Evolutionary conservation across 495 filamentous ascomycete genomes (phyloP), one percentile per base, ranked within the genome.

Genomic region (Pyrenula aspistea): DNA sequence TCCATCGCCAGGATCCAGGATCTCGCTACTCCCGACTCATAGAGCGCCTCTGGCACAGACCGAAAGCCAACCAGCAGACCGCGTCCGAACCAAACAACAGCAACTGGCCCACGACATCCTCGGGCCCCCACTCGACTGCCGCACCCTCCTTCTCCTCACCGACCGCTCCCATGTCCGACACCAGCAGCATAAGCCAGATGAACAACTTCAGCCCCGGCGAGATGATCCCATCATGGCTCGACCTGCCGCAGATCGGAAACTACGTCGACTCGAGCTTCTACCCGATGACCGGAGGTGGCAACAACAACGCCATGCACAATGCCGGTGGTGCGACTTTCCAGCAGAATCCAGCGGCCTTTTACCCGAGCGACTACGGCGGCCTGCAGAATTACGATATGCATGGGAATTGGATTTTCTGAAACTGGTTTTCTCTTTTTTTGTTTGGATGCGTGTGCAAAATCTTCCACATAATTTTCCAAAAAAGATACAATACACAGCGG

Each of bases 11-110:
- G 23, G 78, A 82, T 55, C 72, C 78, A 53, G 79, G 79, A 19
- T 72, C 76, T 3, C 70, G 79, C 48, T 82, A 82, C 59, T 72
- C 77, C 47, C 74, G 74, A 22, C 70, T 82, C 2, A 69, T 82
- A 1, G 74, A 79, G 50, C 68, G 80, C 24, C 65, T 82, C 0
- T 82, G 79, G 79, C 50, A 52, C 4, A 20, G 50, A 52, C 50
- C 50, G 19, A 42, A 42, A 15, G 15, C 31, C 15, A 8, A 4
- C 31, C 4, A 15, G 8, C 31, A 42, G 8, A 4, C 15, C 31
- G 31, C 15, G 15, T 42, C 31, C 15, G 4, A 4, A 4, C 31
- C 31, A 4, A 15, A 42, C 8, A 42, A 42, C 31, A n/a, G n/a
- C n/a, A 42, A 42, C 8, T 42, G 31, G 31, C 23, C 51, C 51